A percentile compares a stretch with the other conserved stretches of the same genome.
Conservation (phyloP, 495 filamentous ascomycete species). For the Aspergillus heteromorphus region DNA sequence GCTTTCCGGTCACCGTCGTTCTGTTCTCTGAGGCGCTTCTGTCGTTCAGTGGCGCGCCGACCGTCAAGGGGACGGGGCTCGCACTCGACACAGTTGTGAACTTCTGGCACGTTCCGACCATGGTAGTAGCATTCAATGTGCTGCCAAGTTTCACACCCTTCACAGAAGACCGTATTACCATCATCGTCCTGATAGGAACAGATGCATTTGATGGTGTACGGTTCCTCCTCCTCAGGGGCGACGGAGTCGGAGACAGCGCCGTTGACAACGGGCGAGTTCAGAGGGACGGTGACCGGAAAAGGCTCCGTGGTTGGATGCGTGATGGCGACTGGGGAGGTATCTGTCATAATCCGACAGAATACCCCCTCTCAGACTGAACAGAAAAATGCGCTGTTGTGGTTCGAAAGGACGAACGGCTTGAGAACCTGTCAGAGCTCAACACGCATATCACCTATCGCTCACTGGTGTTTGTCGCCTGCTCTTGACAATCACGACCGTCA, state of each 20-base stretch:
- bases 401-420: conserved; percentile 7
- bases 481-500: background rate
- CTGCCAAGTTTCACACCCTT: conserved; percentile 94
- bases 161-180: conserved; percentile 94
- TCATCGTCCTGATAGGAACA: conserved; percentile 91
- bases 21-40: conserved; percentile 56
- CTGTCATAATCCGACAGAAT: conserved; percentile 90
- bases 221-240: conserved; percentile 70
- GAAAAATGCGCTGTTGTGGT: conserved; percentile 19
- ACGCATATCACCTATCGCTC: conserved; percentile 29
- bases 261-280: conserved; percentile 47
- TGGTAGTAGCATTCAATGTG: conserved; percentile 95
- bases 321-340: conserved; percentile 58
- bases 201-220: conserved; percentile 96
- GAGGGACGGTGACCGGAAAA: conserved; percentile 56
- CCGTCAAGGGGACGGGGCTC: conserved; percentile 66
- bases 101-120: conserved; percentile 64
- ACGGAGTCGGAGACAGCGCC: conserved; percentile 52
- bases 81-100: conserved; percentile 86
- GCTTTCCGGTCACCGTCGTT: conserved; percentile 55
- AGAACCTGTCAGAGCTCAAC: conserved; percentile 26
- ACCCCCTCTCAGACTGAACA: conserved; percentile 46
- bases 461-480: background rate
- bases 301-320: conserved; percentile 60
- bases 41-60: conserved; percentile 63